These are phyloP conservation scores for Hypholoma sublateritium DNA, from an alignment of 768 basidiomycete species.

Conservation along the genomic window DNA sequence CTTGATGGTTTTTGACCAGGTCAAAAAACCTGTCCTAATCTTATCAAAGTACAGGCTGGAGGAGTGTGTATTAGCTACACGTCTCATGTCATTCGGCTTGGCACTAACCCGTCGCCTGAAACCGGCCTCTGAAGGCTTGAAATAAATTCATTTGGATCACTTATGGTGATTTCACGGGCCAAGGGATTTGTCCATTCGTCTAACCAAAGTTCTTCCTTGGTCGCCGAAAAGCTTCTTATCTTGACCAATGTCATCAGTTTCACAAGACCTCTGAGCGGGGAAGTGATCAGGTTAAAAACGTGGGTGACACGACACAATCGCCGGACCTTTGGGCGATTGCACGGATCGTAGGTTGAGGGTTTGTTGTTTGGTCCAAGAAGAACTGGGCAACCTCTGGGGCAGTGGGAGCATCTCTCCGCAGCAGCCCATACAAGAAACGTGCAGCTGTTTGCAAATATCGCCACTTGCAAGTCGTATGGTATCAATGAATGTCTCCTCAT, in stretches of 20 bases:
- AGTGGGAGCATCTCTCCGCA: constrained; percentile 61
- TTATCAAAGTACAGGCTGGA: constrained; percentile 69
- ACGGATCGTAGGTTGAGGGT: constrained; percentile 71
- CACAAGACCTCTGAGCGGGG: constrained; percentile 53
- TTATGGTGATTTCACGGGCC: constrained; percentile 41
- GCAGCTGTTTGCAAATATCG: constrained; percentile 75
- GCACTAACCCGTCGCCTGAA: constrained; percentile 32
- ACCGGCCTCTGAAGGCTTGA: constrained; percentile 42
- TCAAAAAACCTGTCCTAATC: constrained; percentile 73
- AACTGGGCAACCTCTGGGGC: constrained; percentile 56
- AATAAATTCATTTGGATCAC: constrained; percentile 51
- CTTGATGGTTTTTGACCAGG: constrained; percentile 66
- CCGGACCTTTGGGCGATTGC: constrained; percentile 61
- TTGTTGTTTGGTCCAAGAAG: constrained; percentile 64
- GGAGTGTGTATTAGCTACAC: constrained; percentile 6
- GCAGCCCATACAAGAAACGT: constrained; percentile 57
- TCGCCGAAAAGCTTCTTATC: constrained; percentile 69
- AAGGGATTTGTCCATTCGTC: constrained; percentile 72
- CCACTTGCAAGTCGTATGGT: constrained; percentile 51
- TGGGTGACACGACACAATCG: background rate
- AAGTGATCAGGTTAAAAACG: background rate
- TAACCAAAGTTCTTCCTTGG: constrained; percentile 67
- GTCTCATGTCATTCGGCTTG: background rate
- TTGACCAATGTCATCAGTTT: constrained; percentile 71
- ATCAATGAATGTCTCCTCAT: constrained; percentile 2